These are phyloP conservation scores for Mycena galericulata DNA, from an alignment of 768 basidiomycete species.

Conservation along the genomic window DNA sequence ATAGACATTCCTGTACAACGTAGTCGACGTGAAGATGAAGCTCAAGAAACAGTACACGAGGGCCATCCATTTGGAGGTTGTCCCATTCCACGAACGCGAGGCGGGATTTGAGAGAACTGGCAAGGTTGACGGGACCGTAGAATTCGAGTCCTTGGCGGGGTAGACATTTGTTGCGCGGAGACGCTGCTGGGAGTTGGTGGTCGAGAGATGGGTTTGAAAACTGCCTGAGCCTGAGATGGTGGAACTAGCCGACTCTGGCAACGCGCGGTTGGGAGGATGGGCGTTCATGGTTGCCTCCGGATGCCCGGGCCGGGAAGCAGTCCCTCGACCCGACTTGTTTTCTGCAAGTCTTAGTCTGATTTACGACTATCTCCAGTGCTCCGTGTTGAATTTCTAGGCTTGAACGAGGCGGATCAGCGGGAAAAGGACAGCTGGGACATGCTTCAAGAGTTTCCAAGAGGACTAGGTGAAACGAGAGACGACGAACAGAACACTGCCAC, in stretches of 20 bases:
- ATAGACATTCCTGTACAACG: conserved; percentile 40
- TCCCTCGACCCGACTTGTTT: too few species aligned
- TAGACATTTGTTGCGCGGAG: conserved; percentile 42
- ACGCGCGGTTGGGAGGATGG: neutral
- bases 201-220: conserved; percentile 57
- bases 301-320: too few species aligned
- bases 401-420: too few species aligned
- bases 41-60: conserved; percentile 56
- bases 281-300: conserved; percentile 1
- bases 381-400: too few species aligned
- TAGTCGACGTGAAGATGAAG: conserved; percentile 51
- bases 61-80: conserved; percentile 48
- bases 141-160: conserved; percentile 8
- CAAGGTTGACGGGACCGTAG: conserved; percentile 8
- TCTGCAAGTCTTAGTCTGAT: too few species aligned
- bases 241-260: conserved; percentile 6
- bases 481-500: too few species aligned
- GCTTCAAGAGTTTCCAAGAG: too few species aligned
- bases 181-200: conserved; percentile 56
- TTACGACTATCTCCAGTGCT: too few species aligned
- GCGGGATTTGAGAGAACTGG: conserved; percentile 22
- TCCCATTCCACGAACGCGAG: conserved; percentile 42
- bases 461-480: too few species aligned
- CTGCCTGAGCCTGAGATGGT: conserved; percentile 22
- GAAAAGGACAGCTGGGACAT: too few species aligned